Conservation (phyloP, 257 asterid species). For the Forsythia viridissima region DNA sequence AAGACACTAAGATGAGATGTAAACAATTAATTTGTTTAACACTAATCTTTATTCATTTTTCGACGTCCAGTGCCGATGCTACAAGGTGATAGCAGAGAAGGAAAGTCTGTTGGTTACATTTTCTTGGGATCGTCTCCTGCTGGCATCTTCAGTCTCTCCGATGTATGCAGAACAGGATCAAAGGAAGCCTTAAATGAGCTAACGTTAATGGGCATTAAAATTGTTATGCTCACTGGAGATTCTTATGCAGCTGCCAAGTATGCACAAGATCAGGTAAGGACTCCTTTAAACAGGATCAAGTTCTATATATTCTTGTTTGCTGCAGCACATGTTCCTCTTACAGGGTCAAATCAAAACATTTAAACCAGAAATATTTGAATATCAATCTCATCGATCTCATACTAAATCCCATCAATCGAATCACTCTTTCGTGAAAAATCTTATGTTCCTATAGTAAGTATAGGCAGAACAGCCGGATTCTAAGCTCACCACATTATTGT, state of each 20-base stretch:
- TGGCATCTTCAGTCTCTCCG: slow-evolving; percentile 66
- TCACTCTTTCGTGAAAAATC: too few relatives aligned
- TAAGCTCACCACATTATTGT: too few relatives aligned
- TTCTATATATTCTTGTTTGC: too few relatives aligned
- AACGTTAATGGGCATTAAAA: slow-evolving; percentile 63
- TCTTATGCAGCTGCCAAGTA: slow-evolving; percentile 65
- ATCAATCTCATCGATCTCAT: too few relatives aligned
- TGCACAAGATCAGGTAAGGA: slow-evolving; percentile 67
- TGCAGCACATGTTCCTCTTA: background rate
- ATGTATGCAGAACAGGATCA: slow-evolving; percentile 78
- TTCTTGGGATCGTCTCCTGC: slow-evolving; percentile 59
- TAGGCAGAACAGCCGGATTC: too few relatives aligned
- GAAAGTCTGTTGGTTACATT: slow-evolving; percentile 67
- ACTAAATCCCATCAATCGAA: too few relatives aligned
- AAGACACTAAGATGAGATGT: too few relatives aligned
- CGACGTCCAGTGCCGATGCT: slow-evolving; percentile 51
- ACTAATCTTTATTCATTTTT: background rate
- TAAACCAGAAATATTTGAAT: too few relatives aligned
- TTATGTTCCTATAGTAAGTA: too few relatives aligned
- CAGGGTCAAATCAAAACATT: too few relatives aligned
- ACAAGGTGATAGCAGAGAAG: slow-evolving; percentile 50
- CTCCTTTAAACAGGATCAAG: too few relatives aligned
- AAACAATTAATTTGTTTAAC: too few relatives aligned
- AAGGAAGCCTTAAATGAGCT: slow-evolving; percentile 72
- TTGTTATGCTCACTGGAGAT: slow-evolving; percentile 87